These are phyloP conservation scores for Taiwanofungus camphoratus DNA, from an alignment of 1,284 basidiomycete species.

Conservation along the genomic window DNA sequence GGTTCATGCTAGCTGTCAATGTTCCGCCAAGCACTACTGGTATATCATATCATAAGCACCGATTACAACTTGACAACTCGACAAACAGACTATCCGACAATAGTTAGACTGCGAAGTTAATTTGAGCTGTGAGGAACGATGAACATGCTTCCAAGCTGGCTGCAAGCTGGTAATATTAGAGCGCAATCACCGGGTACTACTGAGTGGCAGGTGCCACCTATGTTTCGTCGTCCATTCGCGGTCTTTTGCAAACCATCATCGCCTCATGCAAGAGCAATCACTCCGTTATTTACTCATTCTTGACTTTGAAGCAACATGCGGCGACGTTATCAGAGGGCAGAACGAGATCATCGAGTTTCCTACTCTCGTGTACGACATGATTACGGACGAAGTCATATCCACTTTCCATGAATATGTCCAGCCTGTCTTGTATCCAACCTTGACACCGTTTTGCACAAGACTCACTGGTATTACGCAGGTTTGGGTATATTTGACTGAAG, in stretches of 20 bases:
- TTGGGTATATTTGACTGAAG: too few relatives aligned
- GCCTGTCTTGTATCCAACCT: constrained; percentile 20
- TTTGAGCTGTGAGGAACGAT: too few relatives aligned
- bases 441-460: constrained; percentile 30
- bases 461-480: constrained; percentile 33
- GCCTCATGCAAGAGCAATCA: constrained; percentile 5
- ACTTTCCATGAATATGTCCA: constrained; percentile 32
- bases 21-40: too few relatives aligned
- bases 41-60: too few relatives aligned
- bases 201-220: too few relatives aligned
- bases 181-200: too few relatives aligned
- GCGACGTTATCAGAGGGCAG: constrained; percentile 16
- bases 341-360: constrained; percentile 32
- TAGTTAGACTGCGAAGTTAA: too few relatives aligned
- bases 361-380: constrained; percentile 27
- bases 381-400: constrained; percentile 23
- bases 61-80: too few relatives aligned
- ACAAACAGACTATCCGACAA: too few relatives aligned
- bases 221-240: background rate
- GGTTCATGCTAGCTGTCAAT: too few relatives aligned
- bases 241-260: background rate
- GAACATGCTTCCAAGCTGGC: too few relatives aligned
- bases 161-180: too few relatives aligned
- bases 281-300: constrained; percentile 27
- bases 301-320: constrained; percentile 32